phyloP scores from a whole-genome alignment of 306 rosid species.

The Ochetophila trinervis region DNA sequence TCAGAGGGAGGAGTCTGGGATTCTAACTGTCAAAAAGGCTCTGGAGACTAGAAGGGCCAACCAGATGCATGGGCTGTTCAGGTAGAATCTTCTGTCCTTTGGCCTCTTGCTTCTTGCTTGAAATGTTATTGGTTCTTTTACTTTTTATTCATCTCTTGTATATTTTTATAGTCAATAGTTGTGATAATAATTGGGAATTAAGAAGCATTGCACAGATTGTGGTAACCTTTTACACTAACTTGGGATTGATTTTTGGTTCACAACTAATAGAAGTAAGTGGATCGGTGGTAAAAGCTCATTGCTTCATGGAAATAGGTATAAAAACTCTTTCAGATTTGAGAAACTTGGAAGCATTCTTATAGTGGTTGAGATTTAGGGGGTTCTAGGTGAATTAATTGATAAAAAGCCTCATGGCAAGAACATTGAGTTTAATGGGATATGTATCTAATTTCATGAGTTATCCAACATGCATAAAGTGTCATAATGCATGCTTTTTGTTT shows the following conservation, averaged over 20 bases:
- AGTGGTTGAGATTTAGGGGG: too few relatives aligned
- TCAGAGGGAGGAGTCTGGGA: slow-evolving; percentile 63
- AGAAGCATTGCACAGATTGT: background rate
- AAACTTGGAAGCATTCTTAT: background rate
- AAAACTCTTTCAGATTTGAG: background rate
- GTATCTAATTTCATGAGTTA: too few relatives aligned
- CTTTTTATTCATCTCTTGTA: too few relatives aligned
- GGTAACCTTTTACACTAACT: background rate
- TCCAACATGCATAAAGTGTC: too few relatives aligned
- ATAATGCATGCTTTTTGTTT: too few relatives aligned
- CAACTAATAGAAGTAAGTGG: background rate
- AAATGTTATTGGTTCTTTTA: too few relatives aligned
- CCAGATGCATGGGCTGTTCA: slow-evolving; percentile 95
- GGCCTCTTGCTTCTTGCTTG: background rate
- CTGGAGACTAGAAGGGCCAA: slow-evolving; percentile 81
- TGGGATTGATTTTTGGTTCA: background rate
- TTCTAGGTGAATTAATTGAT: background rate
- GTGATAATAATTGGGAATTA: background rate
- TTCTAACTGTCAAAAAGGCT: slow-evolving; percentile 57
- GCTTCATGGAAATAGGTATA: background rate
- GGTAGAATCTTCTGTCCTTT: slow-evolving; percentile 46
- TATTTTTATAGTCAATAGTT: background rate
- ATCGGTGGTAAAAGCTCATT: background rate
- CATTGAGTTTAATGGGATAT: background rate
- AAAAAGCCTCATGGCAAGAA: background rate